Conservation (phyloP, 2,329 filamentous ascomycete genomes). For the Thielaviopsis cerberus region DNA sequence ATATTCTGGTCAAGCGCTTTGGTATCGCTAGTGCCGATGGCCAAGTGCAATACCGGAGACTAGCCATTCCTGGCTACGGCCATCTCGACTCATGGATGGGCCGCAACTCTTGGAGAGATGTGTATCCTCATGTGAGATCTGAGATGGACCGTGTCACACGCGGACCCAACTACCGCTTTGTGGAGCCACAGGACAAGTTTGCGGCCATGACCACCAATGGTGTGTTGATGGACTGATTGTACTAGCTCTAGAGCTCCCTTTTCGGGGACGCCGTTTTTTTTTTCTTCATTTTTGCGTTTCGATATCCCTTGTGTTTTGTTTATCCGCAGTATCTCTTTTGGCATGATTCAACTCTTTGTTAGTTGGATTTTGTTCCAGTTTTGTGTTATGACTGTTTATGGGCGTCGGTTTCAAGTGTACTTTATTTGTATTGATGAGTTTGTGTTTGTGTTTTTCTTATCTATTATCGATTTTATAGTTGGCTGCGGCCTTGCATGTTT, state of each 20-base stretch:
- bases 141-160: conserved; percentile 35
- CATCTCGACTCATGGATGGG: conserved; percentile 47
- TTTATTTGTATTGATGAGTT: not conserved
- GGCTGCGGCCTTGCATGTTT: not conserved
- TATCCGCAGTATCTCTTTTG: not conserved
- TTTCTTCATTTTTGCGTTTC: not conserved
- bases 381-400: not conserved
- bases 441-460: not conserved
- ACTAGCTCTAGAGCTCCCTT: not conserved
- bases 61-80: conserved; percentile 37
- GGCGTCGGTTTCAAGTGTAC: not conserved
- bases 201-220: conserved; percentile 23
- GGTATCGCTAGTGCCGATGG: conserved; percentile 19
- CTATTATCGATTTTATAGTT: not conserved
- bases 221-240: conserved; percentile 19
- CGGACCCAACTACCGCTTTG: conserved; percentile 24
- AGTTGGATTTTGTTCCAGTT: not conserved
- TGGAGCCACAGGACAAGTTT: conserved; percentile 26
- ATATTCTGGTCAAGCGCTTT: conserved; percentile 32
- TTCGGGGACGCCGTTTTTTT: not conserved
- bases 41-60: conserved; percentile 28
- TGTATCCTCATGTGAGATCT: conserved; percentile 36
- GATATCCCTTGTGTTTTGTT: conserved; percentile 2
- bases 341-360: not conserved
- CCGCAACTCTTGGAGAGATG: conserved; percentile 37